Conservation (phyloP, 2,329 filamentous ascomycete genomes). For the Fusarium keratoplasticum region DNA sequence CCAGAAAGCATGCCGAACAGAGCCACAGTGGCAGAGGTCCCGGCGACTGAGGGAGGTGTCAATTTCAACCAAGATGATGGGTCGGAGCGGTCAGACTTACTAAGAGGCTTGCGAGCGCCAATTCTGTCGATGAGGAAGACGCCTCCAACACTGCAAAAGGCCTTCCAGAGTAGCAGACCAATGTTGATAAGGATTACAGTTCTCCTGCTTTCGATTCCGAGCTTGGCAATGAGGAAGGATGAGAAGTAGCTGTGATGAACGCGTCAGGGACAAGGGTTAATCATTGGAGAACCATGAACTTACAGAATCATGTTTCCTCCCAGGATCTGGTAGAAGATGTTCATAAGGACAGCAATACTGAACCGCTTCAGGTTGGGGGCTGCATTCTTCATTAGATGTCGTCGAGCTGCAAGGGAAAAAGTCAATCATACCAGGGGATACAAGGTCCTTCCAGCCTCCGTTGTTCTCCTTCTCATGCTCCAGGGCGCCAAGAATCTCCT, state of each 20-base stretch:
- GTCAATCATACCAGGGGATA: background rate
- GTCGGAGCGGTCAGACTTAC: background rate
- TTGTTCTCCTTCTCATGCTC: conserved; percentile 6
- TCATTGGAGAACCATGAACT: background rate
- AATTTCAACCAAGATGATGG: background rate
- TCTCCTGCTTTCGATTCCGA: background rate
- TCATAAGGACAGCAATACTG: conserved; percentile 4
- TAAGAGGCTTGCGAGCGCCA: conserved; percentile 10
- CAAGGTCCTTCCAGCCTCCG: conserved; percentile 18
- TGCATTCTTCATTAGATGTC: background rate
- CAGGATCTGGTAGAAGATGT: conserved; percentile 13
- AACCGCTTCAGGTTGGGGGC: conserved; percentile 15
- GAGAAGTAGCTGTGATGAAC: conserved; percentile 9
- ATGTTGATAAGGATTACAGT: conserved; percentile 10
- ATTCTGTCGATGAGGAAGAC: conserved; percentile 17
- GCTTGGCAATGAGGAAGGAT: conserved; percentile 1
- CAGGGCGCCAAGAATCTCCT: conserved; percentile 8
- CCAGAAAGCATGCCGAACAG: background rate
- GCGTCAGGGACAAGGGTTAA: background rate
- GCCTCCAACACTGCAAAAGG: conserved; percentile 6
- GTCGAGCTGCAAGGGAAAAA: background rate
- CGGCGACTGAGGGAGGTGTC: background rate
- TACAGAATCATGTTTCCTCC: conserved; percentile 24
- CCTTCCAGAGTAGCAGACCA: conserved; percentile 8
- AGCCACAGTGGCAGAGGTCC: background rate